phyloP scores from a whole-genome alignment of 495 filamentous ascomycete genomes.

The Neurospora sublineolata region DNA sequence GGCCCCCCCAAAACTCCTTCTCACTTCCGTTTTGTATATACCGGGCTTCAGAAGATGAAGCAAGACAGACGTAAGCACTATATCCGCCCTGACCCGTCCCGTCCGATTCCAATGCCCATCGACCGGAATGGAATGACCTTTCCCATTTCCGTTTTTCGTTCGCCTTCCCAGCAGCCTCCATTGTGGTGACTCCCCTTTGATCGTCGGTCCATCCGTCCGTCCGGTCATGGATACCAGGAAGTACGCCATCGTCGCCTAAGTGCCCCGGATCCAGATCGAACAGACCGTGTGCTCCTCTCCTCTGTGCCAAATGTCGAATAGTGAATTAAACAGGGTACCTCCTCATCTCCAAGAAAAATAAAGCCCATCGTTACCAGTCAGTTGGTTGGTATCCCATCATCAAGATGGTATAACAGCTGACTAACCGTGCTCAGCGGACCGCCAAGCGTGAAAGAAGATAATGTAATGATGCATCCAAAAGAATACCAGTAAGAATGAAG shows the following conservation, averaged over 20 bases:
- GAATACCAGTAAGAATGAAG: neutral
- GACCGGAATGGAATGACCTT: neutral
- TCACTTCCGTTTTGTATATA: neutral
- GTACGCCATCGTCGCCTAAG: too few relatives aligned
- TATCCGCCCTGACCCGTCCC: neutral
- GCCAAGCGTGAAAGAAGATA: too few relatives aligned
- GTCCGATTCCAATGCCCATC: neutral
- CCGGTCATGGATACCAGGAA: too few relatives aligned
- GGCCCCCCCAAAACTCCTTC: neutral
- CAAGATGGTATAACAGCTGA: too few relatives aligned
- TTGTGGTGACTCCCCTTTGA: neutral
- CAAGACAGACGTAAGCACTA: neutral
- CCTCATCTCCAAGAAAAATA: too few relatives aligned
- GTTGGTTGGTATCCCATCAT: too few relatives aligned
- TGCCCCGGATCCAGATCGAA: too few relatives aligned
- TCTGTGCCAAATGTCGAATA: too few relatives aligned
- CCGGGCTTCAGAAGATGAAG: neutral
- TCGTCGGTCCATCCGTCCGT: neutral
- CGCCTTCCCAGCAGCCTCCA: neutral
- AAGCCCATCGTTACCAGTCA: too few relatives aligned
- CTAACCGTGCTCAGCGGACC: too few relatives aligned
- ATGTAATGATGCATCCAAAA: neutral
- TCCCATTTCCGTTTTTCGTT: neutral
- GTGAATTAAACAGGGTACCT: too few relatives aligned
- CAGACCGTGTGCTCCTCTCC: too few relatives aligned